Base-by-base conservation (phyloP, 2,329 filamentous ascomycete species). In the Aspergillus jensenii region DNA sequence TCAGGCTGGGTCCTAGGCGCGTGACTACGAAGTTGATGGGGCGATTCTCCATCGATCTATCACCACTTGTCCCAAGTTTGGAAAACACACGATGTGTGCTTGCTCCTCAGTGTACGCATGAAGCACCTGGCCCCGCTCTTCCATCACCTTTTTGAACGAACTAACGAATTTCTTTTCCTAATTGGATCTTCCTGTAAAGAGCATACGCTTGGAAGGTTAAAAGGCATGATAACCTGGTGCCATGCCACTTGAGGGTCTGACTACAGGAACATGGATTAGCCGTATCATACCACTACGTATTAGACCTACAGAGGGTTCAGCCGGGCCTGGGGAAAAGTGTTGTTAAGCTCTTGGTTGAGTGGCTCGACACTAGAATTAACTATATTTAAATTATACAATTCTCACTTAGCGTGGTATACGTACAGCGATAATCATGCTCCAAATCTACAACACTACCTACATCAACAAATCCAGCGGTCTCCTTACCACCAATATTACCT, bases 311-410 rank as follows among this genome's bases (percentile, higher is more conserved):
- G 31, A 35, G 7, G 43, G 21, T 54, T 54, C 21, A 37, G 27
- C 52, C 5, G 31, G 41, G 52, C 31, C 27, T 19, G 35, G 12
- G 35, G 35, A 6, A 41, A n/a, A 43, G 17, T 33, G 15, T n/a
- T 50, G 21, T 40, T 19, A 3, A 33, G 17, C 56, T 66, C 68
- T 70, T 71, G 64, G 68, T 5, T 33, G 21, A 21, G 21, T 21
- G 21, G 27, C 65, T 67, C 46, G 61, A 59, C 68, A 66, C 70
- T 71, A 71, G 67, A 71, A 71, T 61, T 59, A 63, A 71, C 62
- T 59, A 63, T 64, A 62, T 62, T 60, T 70, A 67, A 72, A 71
- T 67, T 61, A 64, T 65, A 8, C 27, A 11, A 4, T 31, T 31
- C 1, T 31, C 27, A 31, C 27, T 31, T 31, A 9, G 27, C 27